Percentiles rank a stretch among this genome's conserved stretches.
These are phyloP conservation scores for Dendrocalamus sinicus DNA, from an alignment of 176 grass and related monocot species.

Conservation along the genomic window DNA sequence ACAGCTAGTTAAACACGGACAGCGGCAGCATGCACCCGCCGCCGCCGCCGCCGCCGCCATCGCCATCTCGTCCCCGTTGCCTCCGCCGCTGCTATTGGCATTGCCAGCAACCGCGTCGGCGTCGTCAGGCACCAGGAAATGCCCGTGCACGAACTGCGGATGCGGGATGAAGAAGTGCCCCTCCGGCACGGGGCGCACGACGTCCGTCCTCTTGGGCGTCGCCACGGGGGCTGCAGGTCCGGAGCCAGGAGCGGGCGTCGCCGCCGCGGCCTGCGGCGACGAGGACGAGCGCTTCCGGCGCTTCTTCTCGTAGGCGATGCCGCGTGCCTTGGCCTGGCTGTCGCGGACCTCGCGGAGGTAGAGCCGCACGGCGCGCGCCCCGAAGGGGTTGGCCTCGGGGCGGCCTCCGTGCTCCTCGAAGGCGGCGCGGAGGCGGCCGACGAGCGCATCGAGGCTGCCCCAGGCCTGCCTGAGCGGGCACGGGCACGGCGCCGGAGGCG, in stretches of 20 bases:
- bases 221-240: background rate
- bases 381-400: slow-evolving; percentile 77
- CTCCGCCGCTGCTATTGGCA: background rate
- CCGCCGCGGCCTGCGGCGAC: background rate
- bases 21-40: slow-evolving; percentile 63
- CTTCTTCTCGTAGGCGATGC: slow-evolving; percentile 76
- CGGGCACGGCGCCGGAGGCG: slow-evolving; percentile 66
- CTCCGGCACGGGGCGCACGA: slow-evolving; percentile 2
- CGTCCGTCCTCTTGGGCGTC: background rate
- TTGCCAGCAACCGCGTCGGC: background rate
- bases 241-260: background rate
- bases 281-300: slow-evolving; percentile 52
- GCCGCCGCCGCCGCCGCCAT: slow-evolving; percentile 53
- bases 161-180: slow-evolving; percentile 56
- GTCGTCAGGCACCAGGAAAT: slow-evolving; percentile 39
- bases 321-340: slow-evolving; percentile 61
- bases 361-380: slow-evolving; percentile 65
- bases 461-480: slow-evolving; percentile 73
- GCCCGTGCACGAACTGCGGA: slow-evolving; percentile 57
- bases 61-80: slow-evolving; percentile 47
- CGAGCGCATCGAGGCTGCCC: slow-evolving; percentile 80
- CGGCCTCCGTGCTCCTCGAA: slow-evolving; percentile 81
- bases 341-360: slow-evolving; percentile 77
- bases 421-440: slow-evolving; percentile 81
- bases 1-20: slow-evolving; percentile 60